Base-by-base conservation (phyloP, 495 filamentous ascomycete species). In the Penicillium goetzii region DNA sequence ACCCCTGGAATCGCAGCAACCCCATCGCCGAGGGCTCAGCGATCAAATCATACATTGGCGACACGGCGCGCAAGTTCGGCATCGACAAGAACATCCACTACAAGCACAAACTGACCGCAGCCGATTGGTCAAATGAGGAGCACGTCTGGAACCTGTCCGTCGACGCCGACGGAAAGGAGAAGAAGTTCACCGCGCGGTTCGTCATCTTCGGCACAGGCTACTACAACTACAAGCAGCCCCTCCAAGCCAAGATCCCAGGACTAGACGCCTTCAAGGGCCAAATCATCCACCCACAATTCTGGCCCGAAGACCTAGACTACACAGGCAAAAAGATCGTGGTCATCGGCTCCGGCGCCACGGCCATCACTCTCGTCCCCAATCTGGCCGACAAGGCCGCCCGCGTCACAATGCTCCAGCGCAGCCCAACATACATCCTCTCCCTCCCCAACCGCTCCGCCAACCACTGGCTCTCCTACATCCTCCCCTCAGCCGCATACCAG, bases 51-150 rank as follows among this genome's bases (percentile, higher is more conserved):
- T 93, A 93, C 68, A 69, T 94, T 19, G 77, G 83, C 56, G 81
- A 86, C 12, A 86, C 84, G 3, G 84, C 87, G 0, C 70, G 71
- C 9, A 73, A 85, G 51, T 78, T 84, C 61, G 87, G 85, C 28
- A 88, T 93, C 59, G 84, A 87, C 73, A 67, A 80, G 61, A 75
- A 87, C 57, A 88, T 92, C 54, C 80, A 74, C 15, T 88, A 83
- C 68, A 65, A 78, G 26, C 87, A 91, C 69, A 83, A 81, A 12
- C 76, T 93, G 38, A 54, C 77, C 0, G 65, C 75, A 0, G 78
- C 81, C 1, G 77, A 86, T 60, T 95, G 88, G 89, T 86, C 82
- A n/a, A 82, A 78, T 5, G 70, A 79, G 0, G 75, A 83, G 26
- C 81, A 89, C 62, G 69, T 59, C 51, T 95, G 91, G 91, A 83